Evolutionary conservation across 805 yeast species (phyloP).

Genomic region (Cyberlindnera petersonii): DNA sequence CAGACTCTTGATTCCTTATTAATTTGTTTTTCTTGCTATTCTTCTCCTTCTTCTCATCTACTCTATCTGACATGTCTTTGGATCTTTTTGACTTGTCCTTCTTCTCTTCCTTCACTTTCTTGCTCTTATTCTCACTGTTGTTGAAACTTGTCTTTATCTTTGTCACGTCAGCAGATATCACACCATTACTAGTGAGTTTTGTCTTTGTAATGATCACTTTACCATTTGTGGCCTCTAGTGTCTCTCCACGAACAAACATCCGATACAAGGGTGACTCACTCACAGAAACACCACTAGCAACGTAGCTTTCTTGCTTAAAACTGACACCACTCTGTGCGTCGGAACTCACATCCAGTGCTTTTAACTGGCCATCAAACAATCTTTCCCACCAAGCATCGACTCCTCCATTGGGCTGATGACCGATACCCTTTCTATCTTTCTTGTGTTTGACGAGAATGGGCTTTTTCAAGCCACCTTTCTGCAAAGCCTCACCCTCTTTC

Average conservation of each 20-base stretch:
- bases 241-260: slow-evolving; percentile 86
- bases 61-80: no score
- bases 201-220: slow-evolving; percentile 25
- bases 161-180: slow-evolving; percentile 5
- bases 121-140: slow-evolving; percentile 22
- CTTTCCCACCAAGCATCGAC: slow-evolving; percentile 97
- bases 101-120: slow-evolving; percentile 14
- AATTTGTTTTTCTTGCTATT: slow-evolving; percentile 26
- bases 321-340: slow-evolving; percentile 33
- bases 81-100: slow-evolving; percentile 13
- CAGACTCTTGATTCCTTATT: slow-evolving; percentile 25
- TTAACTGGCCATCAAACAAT: slow-evolving; percentile 88
- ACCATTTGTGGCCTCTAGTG: slow-evolving; percentile 72
- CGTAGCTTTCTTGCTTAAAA: slow-evolving; percentile 51
- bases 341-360: slow-evolving; percentile 59
- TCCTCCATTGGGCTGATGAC: slow-evolving; percentile 53
- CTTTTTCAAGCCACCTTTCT: slow-evolving; percentile 71
- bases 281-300: slow-evolving; percentile 44
- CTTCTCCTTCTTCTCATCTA: slow-evolving; percentile 27
- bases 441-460: slow-evolving; percentile 91
- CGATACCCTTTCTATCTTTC: slow-evolving; percentile 86
- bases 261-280: slow-evolving; percentile 69
- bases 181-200: neutral
- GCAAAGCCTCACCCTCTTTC: slow-evolving; percentile 86
- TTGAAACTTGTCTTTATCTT: slow-evolving; percentile 17